Evolutionary conservation across 1,139 yeast species (phyloP), one percentile per base, ranked within the genome.

Genomic region (Pichia sp.): DNA sequence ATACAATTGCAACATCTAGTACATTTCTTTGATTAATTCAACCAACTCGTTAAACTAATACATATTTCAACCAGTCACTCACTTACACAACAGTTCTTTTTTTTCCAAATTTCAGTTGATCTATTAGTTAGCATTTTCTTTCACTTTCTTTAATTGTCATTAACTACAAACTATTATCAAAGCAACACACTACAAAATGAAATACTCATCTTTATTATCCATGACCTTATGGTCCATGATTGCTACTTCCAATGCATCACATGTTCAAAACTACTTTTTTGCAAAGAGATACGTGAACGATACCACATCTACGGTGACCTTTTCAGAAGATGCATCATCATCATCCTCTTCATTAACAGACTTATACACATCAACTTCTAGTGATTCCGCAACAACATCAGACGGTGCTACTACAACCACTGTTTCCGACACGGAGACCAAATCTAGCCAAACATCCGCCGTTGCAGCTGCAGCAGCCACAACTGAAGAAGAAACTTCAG

Each of bases 11-110:
- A 24, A 24, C 10, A 24, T 24, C 7, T 8, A 8, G 7, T 8
- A 24, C 27, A 8, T 30, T n/a, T 18, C 17, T 17, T 36, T 8
- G 12, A 20, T 27, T 37, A 11, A 6, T 18, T 15, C n/a, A 14
- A 39, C 46, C 38, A 38, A 40, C 36, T 34, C 34, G 40, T 34
- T 28, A 33, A n/a, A 15, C 36, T 37, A 40, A 24, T 44, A 43
- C 37, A 47, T 36, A 28, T 44, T 33, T 49, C 61, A 55, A 53
- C 58, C 55, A 57, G 58, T 60, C 65, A 54, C 45, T 58, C 65
- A 50, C 59, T 60, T 53, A 24, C 9, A 24, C 27, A 10, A n/a
- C n/a, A 50, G 11, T 34, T 17, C 12, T 8, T 20, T 34, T 4
- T 11, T 6, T 45, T 51, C 55, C 52, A 24, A 24, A 8, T 24